Evolutionary conservation across 768 basidiomycete species (phyloP).

Genomic region (Psilocybe tampanensis): DNA sequence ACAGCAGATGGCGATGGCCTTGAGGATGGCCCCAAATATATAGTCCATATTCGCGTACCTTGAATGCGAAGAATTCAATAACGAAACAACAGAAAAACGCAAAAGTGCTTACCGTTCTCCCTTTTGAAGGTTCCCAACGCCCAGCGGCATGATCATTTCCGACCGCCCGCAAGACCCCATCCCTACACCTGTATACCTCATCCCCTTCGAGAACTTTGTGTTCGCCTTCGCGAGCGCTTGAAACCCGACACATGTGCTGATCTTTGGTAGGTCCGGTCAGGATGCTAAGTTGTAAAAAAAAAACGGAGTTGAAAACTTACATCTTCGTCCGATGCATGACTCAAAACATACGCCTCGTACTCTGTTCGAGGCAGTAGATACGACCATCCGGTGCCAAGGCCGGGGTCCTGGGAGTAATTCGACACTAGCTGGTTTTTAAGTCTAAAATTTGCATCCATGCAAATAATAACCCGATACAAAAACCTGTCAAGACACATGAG

Average conservation of each 20-base stretch:
- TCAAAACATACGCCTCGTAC: neutral
- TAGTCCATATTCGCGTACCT: conserved; percentile 32
- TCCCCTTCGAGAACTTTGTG: conserved; percentile 22
- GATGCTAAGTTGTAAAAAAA: too few relatives aligned
- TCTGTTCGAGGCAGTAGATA: conserved; percentile 1
- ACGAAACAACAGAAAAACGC: neutral
- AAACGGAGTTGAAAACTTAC: conserved; percentile 4
- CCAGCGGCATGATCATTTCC: neutral
- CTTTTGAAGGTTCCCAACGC: conserved; percentile 30
- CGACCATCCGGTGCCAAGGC: neutral
- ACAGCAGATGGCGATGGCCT: neutral
- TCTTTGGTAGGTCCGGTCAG: conserved; percentile 8
- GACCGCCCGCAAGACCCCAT: conserved; percentile 18
- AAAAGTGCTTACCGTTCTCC: conserved; percentile 27
- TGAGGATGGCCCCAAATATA: conserved; percentile 14
- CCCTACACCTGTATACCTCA: conserved; percentile 26
- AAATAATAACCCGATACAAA: neutral
- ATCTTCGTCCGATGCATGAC: conserved; percentile 1
- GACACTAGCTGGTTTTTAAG: conserved; percentile 5
- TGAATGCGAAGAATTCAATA: neutral
- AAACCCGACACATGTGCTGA: conserved; percentile 30
- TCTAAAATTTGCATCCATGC: neutral
- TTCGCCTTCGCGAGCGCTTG: conserved; percentile 26
- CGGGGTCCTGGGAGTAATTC: conserved; percentile 4
- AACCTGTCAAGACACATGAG: neutral